Base-by-base conservation (phyloP, 2,329 filamentous ascomycete species). In the Beauveria asiatica region DNA sequence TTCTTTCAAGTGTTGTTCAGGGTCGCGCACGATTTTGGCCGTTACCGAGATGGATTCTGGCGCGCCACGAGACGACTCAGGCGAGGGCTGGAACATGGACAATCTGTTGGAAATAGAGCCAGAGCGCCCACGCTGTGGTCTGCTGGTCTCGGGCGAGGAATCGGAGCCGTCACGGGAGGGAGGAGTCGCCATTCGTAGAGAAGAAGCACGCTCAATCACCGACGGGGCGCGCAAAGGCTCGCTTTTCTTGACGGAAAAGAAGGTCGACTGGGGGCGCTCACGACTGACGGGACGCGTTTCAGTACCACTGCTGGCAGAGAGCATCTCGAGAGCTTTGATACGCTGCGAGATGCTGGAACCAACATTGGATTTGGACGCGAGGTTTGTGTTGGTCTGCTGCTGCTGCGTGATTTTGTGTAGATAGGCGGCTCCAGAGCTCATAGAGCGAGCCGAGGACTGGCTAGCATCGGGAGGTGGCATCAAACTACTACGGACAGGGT, bases 341-440 rank as follows among this genome's bases (percentile, higher is more conserved):
- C 94, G 87, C 71, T 93, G 90, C 3, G 93, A 95, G 62, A 99
- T 97, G 66, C 90, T 92, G 9, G 89, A 92, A 8, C 91, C 92
- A 25, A 97, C 83, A 67, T 90, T 94, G 65, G 87, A 81, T 71
- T 92, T 95, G 60, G 70, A 72, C 51, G 80, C 76, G 54, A 87
- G 69, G 56, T 80, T 80, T 33, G 51, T 37, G 16, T 81, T 70
- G 16, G 73, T 73, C 49, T 70, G 72, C 33, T 77, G 73, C 65
- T 83, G 82, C 63, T 81, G 83, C 8, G 76, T 76, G 52, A 82
- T 75, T 62, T 77, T 82, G 65, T 82, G 80, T 60, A 83, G 66
- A 65, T 78, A 84, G 13, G 81, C 79, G 8, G 83, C 78, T 23
- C 84, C 80, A 3, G 81, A 79, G 39, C 83, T 86, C 46, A 80